Evolutionary conservation across 805 yeast genomes (phyloP), one percentile per base, ranked within the genome.

Genomic region (Millerago galiae): DNA sequence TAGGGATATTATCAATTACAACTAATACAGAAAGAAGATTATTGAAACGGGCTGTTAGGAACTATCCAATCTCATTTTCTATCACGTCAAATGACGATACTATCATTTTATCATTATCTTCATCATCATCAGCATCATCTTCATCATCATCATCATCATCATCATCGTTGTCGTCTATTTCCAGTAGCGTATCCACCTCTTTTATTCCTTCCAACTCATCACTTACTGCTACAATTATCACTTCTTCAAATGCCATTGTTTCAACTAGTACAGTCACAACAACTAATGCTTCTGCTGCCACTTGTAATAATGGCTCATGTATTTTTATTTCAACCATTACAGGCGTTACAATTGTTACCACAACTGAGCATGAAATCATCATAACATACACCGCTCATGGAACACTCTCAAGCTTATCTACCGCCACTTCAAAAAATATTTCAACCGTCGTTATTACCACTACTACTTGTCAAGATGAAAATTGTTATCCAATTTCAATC

Each of bases 321-420:
- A n/a, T 48, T 31, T 36, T 36, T 25, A 33, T 50, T 26, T 45
- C 58, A 32, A 45, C 50, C 29, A 56, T 61, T 26, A 57, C 61
- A 25, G 59, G 57, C 40, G 51, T 51, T 34, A 44, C 61, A 8
- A 48, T 47, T 40, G 49, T 45, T 7, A 42, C 50, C 2, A 21
- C 41, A 14, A 42, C 45, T 3, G 14, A 32, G 14, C 39, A 28
- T 18, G 45, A 31, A 10, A 16, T 26, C 26, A 24, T 26, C n/a
- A 35, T 31, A 15, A 14, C 14, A 12, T 29, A 29, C 16, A 29
- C 32, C 10, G 14, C 32, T 29, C 41, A 45, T 30, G 45, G 47
- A 25, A 47, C 51, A 36, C 16, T 31, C 15, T 21, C 24, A 4
- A 21, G 7, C 4, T 5, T 7, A 21, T 21, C 24, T 7, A 21